Evolutionary conservation across 1,284 basidiomycete genomes (phyloP).

Genomic region (Neonothopanus nambi): DNA sequence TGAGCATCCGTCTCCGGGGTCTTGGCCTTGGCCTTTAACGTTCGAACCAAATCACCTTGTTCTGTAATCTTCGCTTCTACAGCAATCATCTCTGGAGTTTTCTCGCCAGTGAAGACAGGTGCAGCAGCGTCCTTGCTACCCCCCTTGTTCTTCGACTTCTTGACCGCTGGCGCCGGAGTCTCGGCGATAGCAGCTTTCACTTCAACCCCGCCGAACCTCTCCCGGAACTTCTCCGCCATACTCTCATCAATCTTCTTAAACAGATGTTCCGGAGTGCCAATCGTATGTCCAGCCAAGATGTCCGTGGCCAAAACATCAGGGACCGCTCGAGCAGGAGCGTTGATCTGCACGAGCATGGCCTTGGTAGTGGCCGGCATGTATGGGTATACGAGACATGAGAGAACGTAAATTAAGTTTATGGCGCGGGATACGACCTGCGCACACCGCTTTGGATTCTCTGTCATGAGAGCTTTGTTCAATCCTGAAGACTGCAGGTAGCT

Average conservation of each 20-base stretch:
- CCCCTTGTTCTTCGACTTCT: constrained; percentile 18
- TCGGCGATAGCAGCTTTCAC: constrained; percentile 34
- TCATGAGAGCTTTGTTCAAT: constrained; percentile 89
- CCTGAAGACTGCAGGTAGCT: constrained; percentile 90
- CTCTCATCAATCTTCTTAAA: constrained; percentile 95
- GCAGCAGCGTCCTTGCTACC: constrained; percentile 42
- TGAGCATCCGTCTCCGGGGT: constrained; percentile 66
- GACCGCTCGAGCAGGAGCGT: constrained; percentile 83
- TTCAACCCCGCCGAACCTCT: constrained; percentile 75
- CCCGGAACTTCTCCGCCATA: constrained; percentile 83
- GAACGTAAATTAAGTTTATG: constrained; percentile 90
- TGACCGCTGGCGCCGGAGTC: constrained; percentile 21
- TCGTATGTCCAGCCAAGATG: constrained; percentile 83
- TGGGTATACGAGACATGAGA: constrained; percentile 86
- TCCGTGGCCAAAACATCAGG: constrained; percentile 73
- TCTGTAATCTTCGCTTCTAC: constrained; percentile 72
- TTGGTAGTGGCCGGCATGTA: constrained; percentile 95
- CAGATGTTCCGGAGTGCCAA: constrained; percentile 87
- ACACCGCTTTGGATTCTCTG: constrained; percentile 80
- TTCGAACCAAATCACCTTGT: constrained; percentile 73
- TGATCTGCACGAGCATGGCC: constrained; percentile 85
- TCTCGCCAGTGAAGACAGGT: constrained; percentile 48
- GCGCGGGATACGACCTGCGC: constrained; percentile 90
- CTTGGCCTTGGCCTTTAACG: constrained; percentile 69
- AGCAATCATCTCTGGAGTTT: constrained; percentile 62